phyloP scores from a whole-genome alignment of 2,329 filamentous ascomycete genomes.

The Diaporthe capsici region DNA sequence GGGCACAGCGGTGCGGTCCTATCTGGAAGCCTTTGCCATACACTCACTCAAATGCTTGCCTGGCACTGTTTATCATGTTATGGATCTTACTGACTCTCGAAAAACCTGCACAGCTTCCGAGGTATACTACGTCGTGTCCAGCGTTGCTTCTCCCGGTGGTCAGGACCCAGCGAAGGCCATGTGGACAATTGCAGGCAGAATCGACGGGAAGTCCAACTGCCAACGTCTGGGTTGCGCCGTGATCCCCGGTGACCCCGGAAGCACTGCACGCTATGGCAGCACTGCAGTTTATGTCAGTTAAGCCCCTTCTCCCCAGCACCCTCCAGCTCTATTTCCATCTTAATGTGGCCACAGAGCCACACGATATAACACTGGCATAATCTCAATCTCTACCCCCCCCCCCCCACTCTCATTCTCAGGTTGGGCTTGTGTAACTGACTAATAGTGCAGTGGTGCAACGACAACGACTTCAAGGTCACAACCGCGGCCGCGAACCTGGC shows the following conservation, averaged over 20 bases:
- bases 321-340: not conserved
- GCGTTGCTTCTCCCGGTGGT: not conserved
- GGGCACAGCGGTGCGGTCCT: no score
- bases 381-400: not conserved
- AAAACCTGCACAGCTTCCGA: not conserved
- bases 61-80: not conserved
- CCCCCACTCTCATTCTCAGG: not conserved
- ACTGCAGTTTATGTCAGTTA: conserved; percentile 21
- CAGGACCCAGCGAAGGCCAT: not conserved
- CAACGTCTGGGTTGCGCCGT: conserved; percentile 2
- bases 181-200: not conserved
- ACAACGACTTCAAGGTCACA: not conserved
- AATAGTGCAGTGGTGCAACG: conserved; percentile 16
- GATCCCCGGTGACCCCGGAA: not conserved
- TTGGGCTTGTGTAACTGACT: not conserved
- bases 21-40: not conserved
- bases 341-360: not conserved
- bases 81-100: not conserved
- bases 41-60: not conserved
- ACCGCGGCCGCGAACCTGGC: not conserved
- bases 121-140: not conserved
- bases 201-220: not conserved
- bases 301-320: not conserved
- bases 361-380: not conserved
- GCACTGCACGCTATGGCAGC: not conserved